These are phyloP conservation scores for Aspergillus pseudoglaucus DNA, from an alignment of 2,329 filamentous ascomycete genomes.

Conservation along the genomic window DNA sequence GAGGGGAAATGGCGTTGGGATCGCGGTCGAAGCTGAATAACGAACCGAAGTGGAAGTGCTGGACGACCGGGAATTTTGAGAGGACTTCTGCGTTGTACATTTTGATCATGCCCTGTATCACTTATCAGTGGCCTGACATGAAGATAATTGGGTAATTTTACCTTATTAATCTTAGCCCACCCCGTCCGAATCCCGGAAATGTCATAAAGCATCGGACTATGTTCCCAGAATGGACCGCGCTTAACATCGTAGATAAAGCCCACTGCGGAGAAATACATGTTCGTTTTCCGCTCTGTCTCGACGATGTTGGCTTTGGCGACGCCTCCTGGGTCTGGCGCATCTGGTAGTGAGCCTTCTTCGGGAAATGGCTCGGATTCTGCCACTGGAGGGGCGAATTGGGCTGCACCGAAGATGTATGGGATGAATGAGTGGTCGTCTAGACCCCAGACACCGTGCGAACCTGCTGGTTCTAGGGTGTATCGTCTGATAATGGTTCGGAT, in stretches of 20 bases:
- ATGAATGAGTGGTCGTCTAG: slow-evolving; percentile 95
- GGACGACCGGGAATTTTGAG: slow-evolving; percentile 95
- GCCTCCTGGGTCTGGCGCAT: slow-evolving; percentile 64
- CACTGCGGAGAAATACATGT: slow-evolving; percentile 92
- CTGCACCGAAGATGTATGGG: slow-evolving; percentile 91
- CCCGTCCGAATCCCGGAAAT: slow-evolving; percentile 84
- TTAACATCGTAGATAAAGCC: slow-evolving; percentile 98
- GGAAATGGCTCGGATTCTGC: slow-evolving; percentile 58
- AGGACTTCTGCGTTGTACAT: slow-evolving; percentile 98
- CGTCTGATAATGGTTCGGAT: slow-evolving; percentile 77
- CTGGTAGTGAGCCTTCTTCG: slow-evolving; percentile 67
- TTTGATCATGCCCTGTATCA: slow-evolving; percentile 80
- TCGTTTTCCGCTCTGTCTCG: slow-evolving; percentile 57
- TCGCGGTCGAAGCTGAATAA: slow-evolving; percentile 72
- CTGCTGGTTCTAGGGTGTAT: slow-evolving; percentile 90
- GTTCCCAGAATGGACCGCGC: slow-evolving; percentile 92
- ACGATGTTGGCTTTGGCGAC: slow-evolving; percentile 61
- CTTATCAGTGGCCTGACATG: neutral
- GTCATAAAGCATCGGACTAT: slow-evolving; percentile 90
- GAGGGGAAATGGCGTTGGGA: slow-evolving; percentile 49
- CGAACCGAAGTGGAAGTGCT: slow-evolving; percentile 81
- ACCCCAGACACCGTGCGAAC: slow-evolving; percentile 96
- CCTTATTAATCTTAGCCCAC: slow-evolving; percentile 98
- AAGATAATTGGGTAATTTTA: slow-evolving; percentile 13
- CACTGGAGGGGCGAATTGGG: slow-evolving; percentile 76